Percentiles rank a stretch among this genome's conserved stretches.
Evolutionary conservation across 2,329 filamentous ascomycete genomes (phyloP).

Genomic region (Mariannaea sp.): DNA sequence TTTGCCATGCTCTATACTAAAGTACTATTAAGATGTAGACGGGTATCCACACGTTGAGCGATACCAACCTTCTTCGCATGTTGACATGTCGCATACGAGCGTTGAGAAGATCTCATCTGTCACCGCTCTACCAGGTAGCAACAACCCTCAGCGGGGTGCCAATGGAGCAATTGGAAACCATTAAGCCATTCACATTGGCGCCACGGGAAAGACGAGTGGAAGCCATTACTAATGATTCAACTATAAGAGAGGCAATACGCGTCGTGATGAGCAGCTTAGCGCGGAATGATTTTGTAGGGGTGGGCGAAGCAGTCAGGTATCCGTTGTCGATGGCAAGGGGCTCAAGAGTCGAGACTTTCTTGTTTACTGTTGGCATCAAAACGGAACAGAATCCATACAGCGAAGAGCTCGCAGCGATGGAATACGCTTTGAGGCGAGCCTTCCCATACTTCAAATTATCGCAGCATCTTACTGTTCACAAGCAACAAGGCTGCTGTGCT

Average conservation of each 20-base stretch:
- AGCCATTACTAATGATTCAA: background rate
- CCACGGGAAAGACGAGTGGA: constrained; percentile 13
- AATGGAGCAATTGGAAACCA: constrained; percentile 17
- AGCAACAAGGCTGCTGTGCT: constrained; percentile 26
- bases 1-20: no score
- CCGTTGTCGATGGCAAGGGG: background rate
- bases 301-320: constrained; percentile 15
- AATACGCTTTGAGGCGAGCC: constrained; percentile 18
- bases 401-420: constrained; percentile 23
- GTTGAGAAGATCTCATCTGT: constrained; percentile 11
- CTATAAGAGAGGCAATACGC: constrained; percentile 3
- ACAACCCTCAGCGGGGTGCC: background rate
- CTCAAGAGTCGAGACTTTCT: constrained; percentile 20
- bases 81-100: constrained; percentile 4
- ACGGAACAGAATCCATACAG: constrained; percentile 28
- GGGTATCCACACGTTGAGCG: constrained; percentile 5
- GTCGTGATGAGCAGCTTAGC: constrained; percentile 26
- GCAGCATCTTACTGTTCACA: constrained; percentile 15
- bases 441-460: constrained; percentile 11
- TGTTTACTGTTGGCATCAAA: constrained; percentile 23
- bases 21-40: constrained; percentile 17
- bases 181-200: constrained; percentile 17
- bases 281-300: constrained; percentile 23
- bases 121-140: constrained; percentile 12
- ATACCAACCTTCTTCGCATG: constrained; percentile 4